These are phyloP conservation scores for Diplogelasinospora grovesii DNA, from an alignment of 495 filamentous ascomycete genomes.

Conservation along the genomic window DNA sequence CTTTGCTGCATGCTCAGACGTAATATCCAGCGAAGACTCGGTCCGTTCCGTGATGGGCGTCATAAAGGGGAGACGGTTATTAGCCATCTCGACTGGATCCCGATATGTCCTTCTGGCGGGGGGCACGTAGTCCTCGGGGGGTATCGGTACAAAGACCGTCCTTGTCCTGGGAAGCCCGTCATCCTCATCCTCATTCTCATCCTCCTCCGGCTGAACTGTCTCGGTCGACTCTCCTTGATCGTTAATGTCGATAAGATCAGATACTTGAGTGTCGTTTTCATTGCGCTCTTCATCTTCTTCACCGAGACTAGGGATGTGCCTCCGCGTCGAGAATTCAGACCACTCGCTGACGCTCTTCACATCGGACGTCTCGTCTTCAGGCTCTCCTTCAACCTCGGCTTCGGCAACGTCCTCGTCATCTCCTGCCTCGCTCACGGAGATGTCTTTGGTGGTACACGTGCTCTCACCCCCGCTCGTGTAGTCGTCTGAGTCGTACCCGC, in stretches of 20 bases:
- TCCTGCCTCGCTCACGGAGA: constrained; percentile 43
- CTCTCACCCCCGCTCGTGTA: constrained; percentile 80
- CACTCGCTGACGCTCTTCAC: constrained; percentile 69
- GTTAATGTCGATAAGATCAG: constrained; percentile 29
- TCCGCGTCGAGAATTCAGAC: constrained; percentile 75
- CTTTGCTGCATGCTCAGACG: constrained; percentile 58
- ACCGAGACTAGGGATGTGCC: constrained; percentile 53
- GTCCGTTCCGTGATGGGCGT: constrained; percentile 95
- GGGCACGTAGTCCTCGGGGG: constrained; percentile 77
- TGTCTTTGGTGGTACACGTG: constrained; percentile 61
- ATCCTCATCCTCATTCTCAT: constrained; percentile 30
- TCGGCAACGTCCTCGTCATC: constrained; percentile 23
- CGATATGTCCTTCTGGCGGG: constrained; percentile 68
- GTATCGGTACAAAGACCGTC: constrained; percentile 55
- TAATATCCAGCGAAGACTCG: constrained; percentile 69
- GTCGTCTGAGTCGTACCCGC: constrained; percentile 64
- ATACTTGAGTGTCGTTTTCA: constrained; percentile 18
- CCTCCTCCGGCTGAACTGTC: constrained; percentile 9
- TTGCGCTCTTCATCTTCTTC: constrained; percentile 23
- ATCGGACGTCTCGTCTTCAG: constrained; percentile 43
- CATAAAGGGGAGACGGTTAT: constrained; percentile 93
- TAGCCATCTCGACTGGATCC: constrained; percentile 65
- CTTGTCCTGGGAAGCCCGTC: constrained; percentile 33
- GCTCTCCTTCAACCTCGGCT: constrained; percentile 51
- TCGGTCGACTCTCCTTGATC: constrained; percentile 12